Percentiles rank a stretch among this genome's conserved stretches.
phyloP scores from a whole-genome alignment of 805 yeast species.

The Starmerella floris region DNA sequence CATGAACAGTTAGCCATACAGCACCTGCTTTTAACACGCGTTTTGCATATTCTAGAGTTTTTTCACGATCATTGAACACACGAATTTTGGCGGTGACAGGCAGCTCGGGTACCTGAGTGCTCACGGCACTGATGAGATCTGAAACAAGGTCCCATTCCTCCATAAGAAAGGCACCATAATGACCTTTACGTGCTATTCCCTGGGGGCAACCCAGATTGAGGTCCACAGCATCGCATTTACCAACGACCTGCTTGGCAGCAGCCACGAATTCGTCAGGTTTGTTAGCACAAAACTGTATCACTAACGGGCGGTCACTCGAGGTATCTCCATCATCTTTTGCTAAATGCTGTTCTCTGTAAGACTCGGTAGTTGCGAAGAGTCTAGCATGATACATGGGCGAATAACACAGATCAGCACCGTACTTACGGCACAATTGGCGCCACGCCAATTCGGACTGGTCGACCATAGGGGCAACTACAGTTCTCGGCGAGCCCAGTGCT shows the following conservation, averaged over 20 bases:
- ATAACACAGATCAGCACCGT: conserved; percentile 89
- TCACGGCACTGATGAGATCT: conserved; percentile 57
- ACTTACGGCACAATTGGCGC: conserved; percentile 70
- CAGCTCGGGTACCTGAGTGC: conserved; percentile 49
- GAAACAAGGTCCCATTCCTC: conserved; percentile 87
- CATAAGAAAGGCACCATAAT: conserved; percentile 91
- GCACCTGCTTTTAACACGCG: conserved; percentile 90
- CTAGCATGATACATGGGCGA: conserved; percentile 97
- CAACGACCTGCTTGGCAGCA: conserved; percentile 73
- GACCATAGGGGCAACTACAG: conserved; percentile 96
- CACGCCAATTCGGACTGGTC: conserved; percentile 94
- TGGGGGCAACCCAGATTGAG: conserved; percentile 96
- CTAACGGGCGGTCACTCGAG: conserved; percentile 62
- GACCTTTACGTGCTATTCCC: conserved; percentile 89
- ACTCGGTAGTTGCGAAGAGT: conserved; percentile 69
- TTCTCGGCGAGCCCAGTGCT: conserved; percentile 58
- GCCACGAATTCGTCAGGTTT: conserved; percentile 69
- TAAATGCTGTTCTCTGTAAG: conserved; percentile 62
- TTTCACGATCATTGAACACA: conserved; percentile 70
- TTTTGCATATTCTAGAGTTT: conserved; percentile 73
- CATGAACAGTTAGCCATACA: conserved; percentile 87
- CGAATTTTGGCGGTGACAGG: conserved; percentile 96
- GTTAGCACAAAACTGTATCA: conserved; percentile 94
- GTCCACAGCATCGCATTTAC: conserved; percentile 89
- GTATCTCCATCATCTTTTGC: conserved; percentile 57